These are phyloP conservation scores for Laguncularia racemosa DNA, from an alignment of 345 rosid genomes.

Conservation along the genomic window DNA sequence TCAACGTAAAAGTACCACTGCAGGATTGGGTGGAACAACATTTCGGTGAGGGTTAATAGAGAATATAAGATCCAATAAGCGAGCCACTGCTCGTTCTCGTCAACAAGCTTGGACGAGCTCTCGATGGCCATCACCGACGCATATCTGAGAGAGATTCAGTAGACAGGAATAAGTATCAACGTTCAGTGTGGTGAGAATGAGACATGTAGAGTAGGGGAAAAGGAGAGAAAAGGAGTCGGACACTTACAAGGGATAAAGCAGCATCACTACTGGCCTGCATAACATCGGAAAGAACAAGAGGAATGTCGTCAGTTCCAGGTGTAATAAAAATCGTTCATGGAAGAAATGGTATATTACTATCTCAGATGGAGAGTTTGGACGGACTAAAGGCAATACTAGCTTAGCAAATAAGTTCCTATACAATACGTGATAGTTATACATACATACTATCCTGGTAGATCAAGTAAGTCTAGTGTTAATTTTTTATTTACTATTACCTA, in stretches of 20 bases:
- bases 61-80: constrained; percentile 92
- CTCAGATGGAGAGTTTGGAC: too few species aligned
- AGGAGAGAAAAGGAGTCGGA: background rate
- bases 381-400: too few species aligned
- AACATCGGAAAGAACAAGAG: background rate
- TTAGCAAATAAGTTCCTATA: too few species aligned
- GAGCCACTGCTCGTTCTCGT: constrained; percentile 86
- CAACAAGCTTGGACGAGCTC: constrained; percentile 34
- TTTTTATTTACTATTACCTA: too few species aligned
- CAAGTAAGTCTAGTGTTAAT: too few species aligned
- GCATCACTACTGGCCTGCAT: constrained; percentile 63
- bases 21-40: constrained; percentile 53
- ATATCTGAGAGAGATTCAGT: constrained; percentile 26
- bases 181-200: background rate
- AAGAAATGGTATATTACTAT: too few species aligned
- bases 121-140: constrained; percentile 79
- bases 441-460: too few species aligned
- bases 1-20: constrained; percentile 36
- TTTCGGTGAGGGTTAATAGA: constrained; percentile 64
- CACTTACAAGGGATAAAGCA: constrained; percentile 75
- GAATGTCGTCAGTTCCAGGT: too few species aligned
- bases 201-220: background rate
- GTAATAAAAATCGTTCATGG: too few species aligned
- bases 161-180: background rate
- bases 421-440: too few species aligned